These are phyloP conservation scores for Cnidoscolus chayamansa DNA, from an alignment of 441 rosid species.

Conservation along the genomic window DNA sequence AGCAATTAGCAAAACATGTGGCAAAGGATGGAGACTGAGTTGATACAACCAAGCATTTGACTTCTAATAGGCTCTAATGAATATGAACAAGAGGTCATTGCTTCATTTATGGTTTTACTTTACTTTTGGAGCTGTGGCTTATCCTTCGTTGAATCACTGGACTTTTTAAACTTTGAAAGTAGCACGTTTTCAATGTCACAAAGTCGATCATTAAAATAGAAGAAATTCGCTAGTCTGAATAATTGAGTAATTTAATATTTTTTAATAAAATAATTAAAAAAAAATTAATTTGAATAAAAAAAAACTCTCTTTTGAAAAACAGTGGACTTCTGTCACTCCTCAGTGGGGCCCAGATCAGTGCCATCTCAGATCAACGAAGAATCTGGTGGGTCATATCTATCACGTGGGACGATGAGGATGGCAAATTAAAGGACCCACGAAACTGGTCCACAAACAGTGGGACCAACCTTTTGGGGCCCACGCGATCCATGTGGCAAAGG, in stretches of 20 bases:
- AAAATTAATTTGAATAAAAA: too few species aligned
- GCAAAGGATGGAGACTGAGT: constrained; percentile 1
- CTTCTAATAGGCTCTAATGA: background rate
- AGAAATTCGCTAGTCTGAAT: too few species aligned
- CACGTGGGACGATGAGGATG: background rate
- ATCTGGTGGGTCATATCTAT: background rate
- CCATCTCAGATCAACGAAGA: background rate
- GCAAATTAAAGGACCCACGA: background rate
- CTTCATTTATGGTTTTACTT: background rate
- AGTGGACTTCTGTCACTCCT: too few species aligned
- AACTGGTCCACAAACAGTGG: background rate
- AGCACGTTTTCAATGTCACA: too few species aligned
- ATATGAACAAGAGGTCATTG: background rate
- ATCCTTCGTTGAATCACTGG: too few species aligned
- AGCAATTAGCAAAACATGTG: constrained; percentile 14
- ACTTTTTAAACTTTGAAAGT: too few species aligned
- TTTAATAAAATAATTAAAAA: too few species aligned
- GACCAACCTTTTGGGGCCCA: background rate
- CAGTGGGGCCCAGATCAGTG: background rate
- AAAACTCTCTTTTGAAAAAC: too few species aligned
- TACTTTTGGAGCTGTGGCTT: background rate
- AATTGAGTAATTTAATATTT: too few species aligned
- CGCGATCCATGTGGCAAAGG: background rate
- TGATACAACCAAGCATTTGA: background rate
- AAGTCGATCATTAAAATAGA: too few species aligned